A percentile compares a stretch with the other conserved stretches of the same genome.
Conservation (phyloP, 2,329 filamentous ascomycete species). For the Dryadomyces sulphureus region DNA sequence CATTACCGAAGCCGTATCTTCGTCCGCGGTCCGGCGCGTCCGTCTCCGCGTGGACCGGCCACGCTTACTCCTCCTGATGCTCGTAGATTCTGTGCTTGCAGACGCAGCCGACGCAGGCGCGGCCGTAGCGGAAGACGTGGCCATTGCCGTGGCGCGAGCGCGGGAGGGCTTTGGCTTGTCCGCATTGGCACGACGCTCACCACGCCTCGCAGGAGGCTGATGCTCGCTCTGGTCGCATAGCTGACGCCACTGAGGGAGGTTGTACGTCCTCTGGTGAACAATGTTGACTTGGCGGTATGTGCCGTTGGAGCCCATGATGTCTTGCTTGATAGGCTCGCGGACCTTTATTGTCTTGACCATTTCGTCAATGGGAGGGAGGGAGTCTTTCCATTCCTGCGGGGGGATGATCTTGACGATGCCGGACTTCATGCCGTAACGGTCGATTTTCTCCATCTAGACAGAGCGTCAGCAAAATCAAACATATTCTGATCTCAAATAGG, state of each 20-base stretch:
- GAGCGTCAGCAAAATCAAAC: neutral
- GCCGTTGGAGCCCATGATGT: conserved; percentile 90
- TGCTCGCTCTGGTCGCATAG: conserved; percentile 91
- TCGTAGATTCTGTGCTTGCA: neutral
- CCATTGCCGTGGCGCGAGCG: conserved; percentile 19
- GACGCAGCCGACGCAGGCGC: conserved; percentile 10
- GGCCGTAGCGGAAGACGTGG: conserved; percentile 13
- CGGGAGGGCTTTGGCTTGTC: conserved; percentile 33
- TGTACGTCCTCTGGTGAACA: conserved; percentile 90
- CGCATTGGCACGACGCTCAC: conserved; percentile 56
- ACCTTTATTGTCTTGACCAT: conserved; percentile 83
- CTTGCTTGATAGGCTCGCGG: conserved; percentile 94
- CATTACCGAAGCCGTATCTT: conserved; percentile 20
- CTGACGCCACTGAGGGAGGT: conserved; percentile 87
- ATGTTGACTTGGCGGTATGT: conserved; percentile 97
- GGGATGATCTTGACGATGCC: conserved; percentile 95
- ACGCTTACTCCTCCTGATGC: conserved; percentile 13
- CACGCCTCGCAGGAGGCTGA: conserved; percentile 81
- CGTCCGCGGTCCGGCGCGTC: conserved; percentile 23
- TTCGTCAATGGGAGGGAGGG: conserved; percentile 65
- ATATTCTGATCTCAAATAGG: neutral
- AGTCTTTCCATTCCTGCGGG: conserved; percentile 80
- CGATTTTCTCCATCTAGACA: conserved; percentile 61
- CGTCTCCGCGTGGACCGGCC: conserved; percentile 18
- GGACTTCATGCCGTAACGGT: conserved; percentile 92